phyloP scores from a whole-genome alignment of 306 rosid species.

The Carpinus fangiana region DNA sequence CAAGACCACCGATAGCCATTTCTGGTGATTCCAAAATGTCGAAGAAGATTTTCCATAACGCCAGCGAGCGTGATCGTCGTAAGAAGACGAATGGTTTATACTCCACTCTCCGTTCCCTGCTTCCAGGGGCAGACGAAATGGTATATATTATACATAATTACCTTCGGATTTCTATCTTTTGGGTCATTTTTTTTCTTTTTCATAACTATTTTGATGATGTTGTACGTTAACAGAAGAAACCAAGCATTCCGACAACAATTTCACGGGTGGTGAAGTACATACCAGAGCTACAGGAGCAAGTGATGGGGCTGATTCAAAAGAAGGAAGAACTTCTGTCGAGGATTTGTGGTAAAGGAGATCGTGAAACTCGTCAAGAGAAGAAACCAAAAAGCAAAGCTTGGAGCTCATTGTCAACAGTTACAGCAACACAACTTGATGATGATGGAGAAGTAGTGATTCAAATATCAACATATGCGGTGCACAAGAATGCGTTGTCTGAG shows the following conservation, averaged over 20 bases:
- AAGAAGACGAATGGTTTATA: conserved; percentile 67
- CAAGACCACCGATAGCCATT: conserved; percentile 6
- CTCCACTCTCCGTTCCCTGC: conserved; percentile 67
- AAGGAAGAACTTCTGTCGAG: conserved; percentile 50
- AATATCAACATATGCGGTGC: conserved; percentile 19
- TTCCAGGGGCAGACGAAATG: conserved; percentile 55
- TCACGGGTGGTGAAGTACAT: conserved; percentile 58
- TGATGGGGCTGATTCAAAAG: conserved; percentile 47
- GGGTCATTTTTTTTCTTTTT: no score
- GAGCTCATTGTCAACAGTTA: conserved; percentile 26
- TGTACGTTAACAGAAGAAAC: conserved; percentile 45
- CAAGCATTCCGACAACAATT: conserved; percentile 70
- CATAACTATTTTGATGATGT: not conserved
- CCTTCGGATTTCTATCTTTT: no score
- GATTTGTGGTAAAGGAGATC: conserved; percentile 20
- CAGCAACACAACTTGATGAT: conserved; percentile 29
- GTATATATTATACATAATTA: conserved; percentile 27
- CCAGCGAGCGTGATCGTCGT: conserved; percentile 85
- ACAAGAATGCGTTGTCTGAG: conserved; percentile 31
- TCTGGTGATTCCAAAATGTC: conserved; percentile 8
- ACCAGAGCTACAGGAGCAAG: conserved; percentile 63
- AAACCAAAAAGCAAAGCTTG: not conserved
- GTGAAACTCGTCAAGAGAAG: not conserved
- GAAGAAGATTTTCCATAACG: conserved; percentile 79
- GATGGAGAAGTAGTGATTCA: conserved; percentile 38